Conservation (phyloP, 208 protist species). For the Cochliopodium minus region DNA sequence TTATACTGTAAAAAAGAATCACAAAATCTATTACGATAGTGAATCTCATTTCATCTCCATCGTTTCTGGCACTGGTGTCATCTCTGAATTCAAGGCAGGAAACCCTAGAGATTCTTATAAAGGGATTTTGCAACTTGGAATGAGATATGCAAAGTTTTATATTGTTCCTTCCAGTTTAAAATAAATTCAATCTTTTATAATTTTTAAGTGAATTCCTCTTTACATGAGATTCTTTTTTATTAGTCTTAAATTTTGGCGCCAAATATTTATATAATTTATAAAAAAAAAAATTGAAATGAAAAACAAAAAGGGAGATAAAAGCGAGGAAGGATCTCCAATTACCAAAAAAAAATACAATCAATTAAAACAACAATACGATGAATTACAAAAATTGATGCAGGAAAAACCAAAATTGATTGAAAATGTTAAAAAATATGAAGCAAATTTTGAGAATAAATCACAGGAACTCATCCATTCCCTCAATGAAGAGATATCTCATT, state of each 20-base stretch:
- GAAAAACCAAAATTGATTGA: too few species aligned
- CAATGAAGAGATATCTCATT: not conserved
- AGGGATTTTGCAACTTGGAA: not conserved
- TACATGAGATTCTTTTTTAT: too few species aligned
- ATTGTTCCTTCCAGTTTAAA: not conserved
- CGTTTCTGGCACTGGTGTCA: not conserved
- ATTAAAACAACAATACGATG: too few species aligned
- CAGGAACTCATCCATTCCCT: not conserved
- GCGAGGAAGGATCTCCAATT: too few species aligned
- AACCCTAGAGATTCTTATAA: conserved; percentile 1
- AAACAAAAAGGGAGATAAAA: too few species aligned
- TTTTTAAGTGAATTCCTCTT: not conserved
- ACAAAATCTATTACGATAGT: not conserved
- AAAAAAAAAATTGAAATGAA: too few species aligned
- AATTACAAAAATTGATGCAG: too few species aligned
- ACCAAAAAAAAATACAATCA: too few species aligned
- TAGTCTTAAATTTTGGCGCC: too few species aligned
- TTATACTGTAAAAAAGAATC: not conserved
- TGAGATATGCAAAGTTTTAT: not conserved
- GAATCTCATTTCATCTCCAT: not conserved
- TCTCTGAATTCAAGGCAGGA: not conserved
- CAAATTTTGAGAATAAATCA: not conserved
- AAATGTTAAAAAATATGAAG: too few species aligned
- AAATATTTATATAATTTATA: too few species aligned
- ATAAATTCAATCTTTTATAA: not conserved